Base-by-base conservation (phyloP, 1,284 basidiomycete species). In the Sphagnurus paluster region DNA sequence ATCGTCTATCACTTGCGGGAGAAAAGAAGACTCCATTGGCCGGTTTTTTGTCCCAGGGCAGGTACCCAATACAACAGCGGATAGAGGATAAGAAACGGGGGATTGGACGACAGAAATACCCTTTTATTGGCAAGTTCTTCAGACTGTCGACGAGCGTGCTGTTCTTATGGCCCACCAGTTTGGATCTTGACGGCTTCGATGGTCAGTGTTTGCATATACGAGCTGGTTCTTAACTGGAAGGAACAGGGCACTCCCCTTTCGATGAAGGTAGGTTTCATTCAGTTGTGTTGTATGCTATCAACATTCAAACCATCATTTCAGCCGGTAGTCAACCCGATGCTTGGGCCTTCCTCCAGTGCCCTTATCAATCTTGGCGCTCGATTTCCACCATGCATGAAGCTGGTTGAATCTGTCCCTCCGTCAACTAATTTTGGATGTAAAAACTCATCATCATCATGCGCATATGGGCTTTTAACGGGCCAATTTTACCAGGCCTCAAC, bases 311-410 rank as follows among this genome's bases (percentile, higher is more conserved):
- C n/a, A n/a, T n/a, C n/a, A n/a, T n/a, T n/a, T n/a, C n/a, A 89
- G 75, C 91, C 90, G 2, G 75, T 75, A 9, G 83, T 95, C 53
- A 97, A 97, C 63, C 87, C 87, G 5, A 97, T 98, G 93, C 72
- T 94, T 21, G 95, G 95, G 0, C 95, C 95, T 0, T 88, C 91
- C 0, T 79, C 80, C 32, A 84, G 85, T 35, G 92, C 90, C 3
- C 70, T 98, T 13, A 93, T 98, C 56, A 82, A 89, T 54, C 74
- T 93, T 38, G 95, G 89, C n/a, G 93, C 94, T 13, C 89, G 96
- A 13, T 98, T 95, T 61, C 91, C 91, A 19, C 72, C 75, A 4
- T 77, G 76, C 44, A 95, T 96, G 90, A 94, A 93, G 59, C 54
- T 68, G 23, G 80, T 94, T 21, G 49, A 69, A 29, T 76, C 70